phyloP scores from a whole-genome alignment of 2,329 filamentous ascomycete species.

The Fusarium sp. region DNA sequence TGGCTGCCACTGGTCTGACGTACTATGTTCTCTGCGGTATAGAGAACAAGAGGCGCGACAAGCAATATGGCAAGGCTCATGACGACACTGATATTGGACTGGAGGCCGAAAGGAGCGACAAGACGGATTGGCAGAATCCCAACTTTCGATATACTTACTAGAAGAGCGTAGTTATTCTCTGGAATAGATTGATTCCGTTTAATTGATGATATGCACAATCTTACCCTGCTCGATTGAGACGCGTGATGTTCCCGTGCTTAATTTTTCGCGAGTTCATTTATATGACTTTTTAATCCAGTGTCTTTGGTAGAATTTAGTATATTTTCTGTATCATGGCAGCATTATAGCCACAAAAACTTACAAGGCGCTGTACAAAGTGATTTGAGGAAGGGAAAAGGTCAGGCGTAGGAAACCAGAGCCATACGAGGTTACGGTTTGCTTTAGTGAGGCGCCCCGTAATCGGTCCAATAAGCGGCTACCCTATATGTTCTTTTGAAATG shows the following conservation, averaged over 20 bases:
- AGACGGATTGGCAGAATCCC: slow-evolving; percentile 31
- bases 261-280: neutral
- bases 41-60: slow-evolving; percentile 38
- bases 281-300: neutral
- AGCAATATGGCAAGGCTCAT: slow-evolving; percentile 10
- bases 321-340: too few relatives aligned
- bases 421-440: too few relatives aligned
- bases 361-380: too few relatives aligned
- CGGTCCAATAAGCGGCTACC: too few relatives aligned
- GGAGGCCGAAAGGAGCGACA: slow-evolving; percentile 10
- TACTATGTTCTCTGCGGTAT: slow-evolving; percentile 36
- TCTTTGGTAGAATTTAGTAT: neutral
- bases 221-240: accelerated
- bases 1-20: slow-evolving; percentile 27
- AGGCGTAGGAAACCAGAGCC: too few relatives aligned
- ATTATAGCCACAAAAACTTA: too few relatives aligned
- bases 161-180: accelerated
- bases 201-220: neutral
- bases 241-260: accelerated
- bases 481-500: too few relatives aligned
- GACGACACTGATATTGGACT: neutral
- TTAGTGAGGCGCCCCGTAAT: too few relatives aligned
- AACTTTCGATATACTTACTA: slow-evolving; percentile 31
- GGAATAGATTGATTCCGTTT: too few relatives aligned
- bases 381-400: too few relatives aligned